Evolutionary conservation across 2,329 filamentous ascomycete genomes (phyloP).

Genomic region (Stylonectria norvegica): DNA sequence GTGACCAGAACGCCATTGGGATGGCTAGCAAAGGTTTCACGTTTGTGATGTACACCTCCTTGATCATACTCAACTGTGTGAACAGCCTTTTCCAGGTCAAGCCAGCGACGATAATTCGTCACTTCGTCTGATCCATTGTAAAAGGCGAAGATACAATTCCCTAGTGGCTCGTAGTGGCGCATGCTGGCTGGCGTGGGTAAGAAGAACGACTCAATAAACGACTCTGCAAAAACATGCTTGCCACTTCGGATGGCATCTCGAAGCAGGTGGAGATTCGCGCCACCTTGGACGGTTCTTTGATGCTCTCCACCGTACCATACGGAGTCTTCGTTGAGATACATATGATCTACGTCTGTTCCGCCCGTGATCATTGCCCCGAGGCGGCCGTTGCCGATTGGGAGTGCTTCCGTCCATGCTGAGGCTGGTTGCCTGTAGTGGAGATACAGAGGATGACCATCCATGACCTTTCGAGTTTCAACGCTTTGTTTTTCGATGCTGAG

Average conservation of each 20-base stretch:
- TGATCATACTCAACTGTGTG: constrained; percentile 36
- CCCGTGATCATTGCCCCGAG: constrained; percentile 42
- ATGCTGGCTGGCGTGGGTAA: constrained; percentile 24
- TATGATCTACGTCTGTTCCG: constrained; percentile 38
- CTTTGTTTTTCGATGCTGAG: no score
- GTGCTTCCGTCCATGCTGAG: constrained; percentile 30
- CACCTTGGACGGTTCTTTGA: constrained; percentile 38
- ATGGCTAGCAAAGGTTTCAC: constrained; percentile 41
- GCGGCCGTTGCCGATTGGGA: constrained; percentile 49
- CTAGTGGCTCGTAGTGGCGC: constrained; percentile 32
- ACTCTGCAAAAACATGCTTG: constrained; percentile 23
- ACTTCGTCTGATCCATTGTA: constrained; percentile 29
- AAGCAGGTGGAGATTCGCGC: constrained; percentile 17
- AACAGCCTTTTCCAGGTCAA: constrained; percentile 38
- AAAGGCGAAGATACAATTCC: constrained; percentile 36
- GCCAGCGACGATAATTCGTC: constrained; percentile 34
- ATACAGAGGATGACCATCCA: constrained; percentile 10
- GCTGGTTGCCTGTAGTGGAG: constrained; percentile 25
- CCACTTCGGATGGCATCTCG: constrained; percentile 22
- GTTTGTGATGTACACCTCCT: constrained; percentile 27
- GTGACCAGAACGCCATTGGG: constrained; percentile 36
- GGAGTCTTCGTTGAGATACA: constrained; percentile 46
- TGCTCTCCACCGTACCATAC: constrained; percentile 45
- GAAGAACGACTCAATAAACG: constrained; percentile 20
- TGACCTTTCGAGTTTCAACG: no score